These are phyloP conservation scores for Microbotryum violaceum DNA, from an alignment of 1,284 basidiomycete genomes.

Conservation along the genomic window DNA sequence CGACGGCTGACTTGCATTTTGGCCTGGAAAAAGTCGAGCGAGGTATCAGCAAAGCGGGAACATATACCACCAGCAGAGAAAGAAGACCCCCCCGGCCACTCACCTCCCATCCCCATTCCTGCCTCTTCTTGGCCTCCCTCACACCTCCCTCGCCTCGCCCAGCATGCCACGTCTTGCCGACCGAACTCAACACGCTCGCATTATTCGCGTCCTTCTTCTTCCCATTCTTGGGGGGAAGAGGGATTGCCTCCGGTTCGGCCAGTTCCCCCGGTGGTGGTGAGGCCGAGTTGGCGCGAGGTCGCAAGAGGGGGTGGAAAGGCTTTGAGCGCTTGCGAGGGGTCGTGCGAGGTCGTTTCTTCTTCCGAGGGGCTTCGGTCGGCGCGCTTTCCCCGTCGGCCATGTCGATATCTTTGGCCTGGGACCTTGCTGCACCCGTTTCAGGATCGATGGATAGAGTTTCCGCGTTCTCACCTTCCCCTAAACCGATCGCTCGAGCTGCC, in stretches of 20 bases:
- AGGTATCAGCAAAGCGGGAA: not conserved
- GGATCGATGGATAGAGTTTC: conserved; percentile 17
- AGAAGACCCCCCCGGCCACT: conserved; percentile 4
- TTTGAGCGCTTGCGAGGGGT: conserved; percentile 22
- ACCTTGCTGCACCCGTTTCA: not conserved
- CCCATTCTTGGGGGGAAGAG: conserved; percentile 21
- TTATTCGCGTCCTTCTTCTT: conserved; percentile 23
- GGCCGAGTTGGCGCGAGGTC: conserved; percentile 14
- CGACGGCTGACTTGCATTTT: conserved; percentile 34
- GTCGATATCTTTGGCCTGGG: not conserved
- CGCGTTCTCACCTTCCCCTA: conserved; percentile 16
- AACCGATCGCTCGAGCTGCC: conserved; percentile 20
- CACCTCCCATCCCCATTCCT: conserved; percentile 33
- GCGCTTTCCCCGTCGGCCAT: not conserved
- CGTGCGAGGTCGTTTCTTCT: conserved; percentile 19
- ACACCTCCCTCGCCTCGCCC: conserved; percentile 34
- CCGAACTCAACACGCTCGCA: conserved; percentile 19
- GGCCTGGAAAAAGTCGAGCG: conserved; percentile 13
- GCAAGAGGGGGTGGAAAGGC: conserved; percentile 25
- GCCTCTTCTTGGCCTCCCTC: conserved; percentile 27
- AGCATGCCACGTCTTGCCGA: conserved; percentile 33
- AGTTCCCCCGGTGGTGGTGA: conserved; percentile 13
- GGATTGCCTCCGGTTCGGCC: conserved; percentile 20
- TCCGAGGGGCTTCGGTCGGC: not conserved
- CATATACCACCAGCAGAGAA: too few relatives aligned